Evolutionary conservation across 495 filamentous ascomycete species (phyloP), one percentile per base, ranked within the genome.

Genomic region (Tuber indicum): DNA sequence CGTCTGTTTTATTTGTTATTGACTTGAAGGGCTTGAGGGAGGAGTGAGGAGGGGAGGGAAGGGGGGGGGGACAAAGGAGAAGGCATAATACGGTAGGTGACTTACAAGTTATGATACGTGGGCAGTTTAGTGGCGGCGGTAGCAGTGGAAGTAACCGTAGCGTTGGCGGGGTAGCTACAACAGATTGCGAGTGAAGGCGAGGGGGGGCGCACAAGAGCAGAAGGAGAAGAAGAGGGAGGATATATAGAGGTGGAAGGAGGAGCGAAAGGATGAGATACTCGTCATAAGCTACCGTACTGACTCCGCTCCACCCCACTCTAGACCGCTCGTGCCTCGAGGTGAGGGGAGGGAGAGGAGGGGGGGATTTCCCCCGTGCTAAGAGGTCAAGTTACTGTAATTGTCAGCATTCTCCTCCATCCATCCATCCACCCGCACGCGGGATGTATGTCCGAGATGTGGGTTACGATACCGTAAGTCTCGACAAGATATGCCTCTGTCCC

Each of bases 11-110:
- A 58, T 3, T 26, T 26, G n/a, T 58, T 58, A 58, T 26, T 4
- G 49, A n/a, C 8, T 4, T 8, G 49, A 58, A 36, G 69, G 41
- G 43, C 23, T 72, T 43, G 77, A 72, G 17, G 72, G 77, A 14
- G 52, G 52, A 41, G 39, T 43, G 77, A 72, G 17, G 66, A 75
- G 16, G 52, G 52, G 39, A 44, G 39, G 32, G 32, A 32, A 36
- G 72, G 47, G 70, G 39, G 52, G 43, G 49, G 74, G 71, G 42
- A 14, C 4, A 36, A 58, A 16, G 58, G 26, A 23, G 17, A 43
- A 41, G 44, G 70, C 32, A 73, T 72, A 6, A 46, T 42, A 32
- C 32, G 32, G 32, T 32, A 39, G 39, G n/a, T 36, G 23, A 72
- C n/a, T 26, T 14, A 26, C 39, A 43, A 10, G 42, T 10, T 43